Evolutionary conservation across 2,329 filamentous ascomycete genomes (phyloP), one percentile per base, ranked within the genome.

Genomic region (Fusarium floridanum): DNA sequence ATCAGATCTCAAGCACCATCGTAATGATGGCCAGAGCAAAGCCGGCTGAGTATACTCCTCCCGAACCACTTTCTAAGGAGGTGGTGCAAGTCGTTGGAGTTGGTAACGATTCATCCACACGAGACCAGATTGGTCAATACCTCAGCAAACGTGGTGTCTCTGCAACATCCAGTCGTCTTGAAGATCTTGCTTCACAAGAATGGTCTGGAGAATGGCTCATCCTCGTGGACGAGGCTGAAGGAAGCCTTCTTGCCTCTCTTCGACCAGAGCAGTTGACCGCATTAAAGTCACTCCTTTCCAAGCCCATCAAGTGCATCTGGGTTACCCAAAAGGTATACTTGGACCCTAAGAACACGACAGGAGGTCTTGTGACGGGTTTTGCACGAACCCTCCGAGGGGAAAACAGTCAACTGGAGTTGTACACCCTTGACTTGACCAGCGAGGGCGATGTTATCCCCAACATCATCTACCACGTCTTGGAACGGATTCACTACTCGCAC

Each of bases 21-120:
- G 75, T 77, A 0, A 77, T 77, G 73, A 66, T 74, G 34, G 75
- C 75, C 11, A 55, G 75, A 64, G 75, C 75, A 2, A 77, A 77
- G 43, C 68, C 70, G 0, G 14, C 48, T 6, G 17, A 63, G 20
- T 72, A 72, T 2, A 65, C 55, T 34, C 63, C 27, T 9, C 68
- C 74, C 1, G 45, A 57, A 20, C 20, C 71, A 39, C 68, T 76
- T 24, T 66, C 71, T 1, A 43, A 20, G 6, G 27, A 76, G 16
- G 36, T 53, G n/a, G 64, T 76, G 14, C 71, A 76, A 17, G 48
- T 76, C 14, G 55, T 61, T n/a, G 71, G 74, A 45, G 50, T 67
- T 22, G 64, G 53, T 16, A 55, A n/a, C 20, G 55, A 53, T 17
- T 16, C 39, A 4, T 67, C 39, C 12, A 65, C 66, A 3, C 64